Evolutionary conservation across 2,329 filamentous ascomycete species (phyloP).

Genomic region (Emergomyces africanus): DNA sequence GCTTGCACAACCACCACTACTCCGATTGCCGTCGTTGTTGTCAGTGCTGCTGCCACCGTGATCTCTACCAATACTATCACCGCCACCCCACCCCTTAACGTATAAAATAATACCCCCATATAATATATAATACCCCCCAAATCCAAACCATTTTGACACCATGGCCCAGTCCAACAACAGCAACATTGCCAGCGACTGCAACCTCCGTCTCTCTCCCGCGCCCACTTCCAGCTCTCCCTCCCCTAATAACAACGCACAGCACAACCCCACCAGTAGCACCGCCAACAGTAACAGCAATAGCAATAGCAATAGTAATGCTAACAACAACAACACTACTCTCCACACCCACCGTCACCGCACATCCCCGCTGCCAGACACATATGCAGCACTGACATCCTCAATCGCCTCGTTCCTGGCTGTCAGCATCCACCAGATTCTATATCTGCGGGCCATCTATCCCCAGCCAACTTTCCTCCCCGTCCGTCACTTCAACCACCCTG

Average conservation of each 20-base stretch:
- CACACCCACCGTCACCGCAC: background rate
- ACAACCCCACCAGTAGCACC: background rate
- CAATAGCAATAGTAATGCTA: slow-evolving; percentile 25
- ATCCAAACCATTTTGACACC: no score
- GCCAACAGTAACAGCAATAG: background rate
- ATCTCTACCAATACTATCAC: background rate
- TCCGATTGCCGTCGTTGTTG: background rate
- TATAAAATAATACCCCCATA: background rate
- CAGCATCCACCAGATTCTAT: slow-evolving; percentile 74
- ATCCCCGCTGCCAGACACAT: slow-evolving; percentile 34
- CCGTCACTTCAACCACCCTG: slow-evolving; percentile 69
- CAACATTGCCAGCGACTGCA: background rate
- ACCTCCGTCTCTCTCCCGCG: background rate
- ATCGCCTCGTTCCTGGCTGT: slow-evolving; percentile 73
- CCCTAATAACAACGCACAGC: background rate
- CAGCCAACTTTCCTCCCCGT: slow-evolving; percentile 61
- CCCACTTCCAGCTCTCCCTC: background rate
- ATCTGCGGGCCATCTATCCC: slow-evolving; percentile 70
- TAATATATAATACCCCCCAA: background rate
- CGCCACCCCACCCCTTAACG: background rate
- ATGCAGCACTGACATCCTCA: slow-evolving; percentile 49
- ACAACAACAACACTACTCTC: slow-evolving; percentile 27
- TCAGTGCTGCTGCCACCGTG: background rate
- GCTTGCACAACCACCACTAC: slow-evolving; percentile 6
- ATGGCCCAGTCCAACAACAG: background rate